These are phyloP conservation scores for Astrephomene gubernaculifera DNA, from an alignment of 139 green algal species.

Conservation along the genomic window DNA sequence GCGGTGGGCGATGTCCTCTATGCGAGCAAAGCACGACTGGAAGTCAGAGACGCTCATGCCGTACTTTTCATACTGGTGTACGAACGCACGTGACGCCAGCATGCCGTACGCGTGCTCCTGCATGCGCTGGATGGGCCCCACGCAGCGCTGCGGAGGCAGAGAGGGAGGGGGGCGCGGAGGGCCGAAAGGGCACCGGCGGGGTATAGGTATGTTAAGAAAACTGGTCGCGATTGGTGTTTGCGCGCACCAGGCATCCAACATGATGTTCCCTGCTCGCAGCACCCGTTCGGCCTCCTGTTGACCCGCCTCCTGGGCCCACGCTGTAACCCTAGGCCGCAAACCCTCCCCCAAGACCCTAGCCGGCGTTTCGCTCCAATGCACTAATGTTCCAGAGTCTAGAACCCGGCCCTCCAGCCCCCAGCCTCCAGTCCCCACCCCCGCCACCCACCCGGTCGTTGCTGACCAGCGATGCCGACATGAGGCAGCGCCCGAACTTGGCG, in stretches of 20 bases:
- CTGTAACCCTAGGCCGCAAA: too few species aligned
- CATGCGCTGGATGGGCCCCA: conserved; percentile 53
- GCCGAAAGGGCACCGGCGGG: not conserved
- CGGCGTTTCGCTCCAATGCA: too few species aligned
- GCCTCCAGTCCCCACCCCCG: not conserved
- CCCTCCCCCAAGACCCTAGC: too few species aligned
- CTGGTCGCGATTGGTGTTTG: too few species aligned
- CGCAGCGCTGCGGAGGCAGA: conserved; percentile 41
- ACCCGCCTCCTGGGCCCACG: too few species aligned
- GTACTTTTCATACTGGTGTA: conserved; percentile 85
- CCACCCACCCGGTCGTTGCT: conserved; percentile 67
- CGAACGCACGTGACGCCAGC: conserved; percentile 71
- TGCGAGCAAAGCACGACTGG: conserved; percentile 64
- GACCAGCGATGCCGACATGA: conserved; percentile 73
- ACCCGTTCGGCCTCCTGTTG: too few species aligned
- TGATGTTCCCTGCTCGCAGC: too few species aligned
- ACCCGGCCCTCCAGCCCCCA: too few species aligned
- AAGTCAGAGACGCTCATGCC: conserved; percentile 73
- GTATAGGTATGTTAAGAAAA: too few species aligned
- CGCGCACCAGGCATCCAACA: too few species aligned
- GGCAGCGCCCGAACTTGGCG: conserved; percentile 56
- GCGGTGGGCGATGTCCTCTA: conserved; percentile 74
- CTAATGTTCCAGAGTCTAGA: too few species aligned
- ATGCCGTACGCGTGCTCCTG: conserved; percentile 70
- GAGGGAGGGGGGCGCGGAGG: not conserved